Evolutionary conservation across 768 basidiomycete species (phyloP).

Genomic region (Amanita rubescens): DNA sequence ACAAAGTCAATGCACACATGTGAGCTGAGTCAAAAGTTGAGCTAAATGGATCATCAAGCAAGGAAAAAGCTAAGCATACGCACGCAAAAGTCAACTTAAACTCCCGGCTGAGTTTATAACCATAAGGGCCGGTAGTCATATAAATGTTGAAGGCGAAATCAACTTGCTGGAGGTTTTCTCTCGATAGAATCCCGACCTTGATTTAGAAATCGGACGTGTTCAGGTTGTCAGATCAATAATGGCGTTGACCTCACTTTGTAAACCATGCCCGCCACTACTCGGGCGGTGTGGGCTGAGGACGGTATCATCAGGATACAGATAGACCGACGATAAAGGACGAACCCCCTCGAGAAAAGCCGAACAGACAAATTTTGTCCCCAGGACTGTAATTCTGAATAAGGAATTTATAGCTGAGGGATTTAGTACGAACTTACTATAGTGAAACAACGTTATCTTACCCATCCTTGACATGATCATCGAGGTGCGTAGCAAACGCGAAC

Average conservation of each 20-base stretch:
- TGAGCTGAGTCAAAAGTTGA: no score
- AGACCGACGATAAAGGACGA: neutral
- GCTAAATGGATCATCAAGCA: no score
- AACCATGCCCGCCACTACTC: conserved; percentile 26
- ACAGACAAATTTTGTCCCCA: conserved; percentile 23
- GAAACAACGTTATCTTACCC: conserved; percentile 15
- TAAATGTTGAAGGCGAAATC: conserved; percentile 29
- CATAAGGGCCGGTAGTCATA: conserved; percentile 18
- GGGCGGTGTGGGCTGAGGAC: conserved; percentile 16
- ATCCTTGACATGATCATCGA: conserved; percentile 24
- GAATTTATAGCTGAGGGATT: conserved; percentile 14
- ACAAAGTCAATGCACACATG: no score
- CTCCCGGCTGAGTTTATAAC: conserved; percentile 22
- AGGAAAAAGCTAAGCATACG: conserved; percentile 2
- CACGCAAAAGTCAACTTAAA: conserved; percentile 26
- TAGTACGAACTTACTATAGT: neutral
- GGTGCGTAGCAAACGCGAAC: conserved; percentile 16
- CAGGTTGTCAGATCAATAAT: neutral
- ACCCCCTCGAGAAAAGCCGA: conserved; percentile 24
- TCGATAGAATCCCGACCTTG: conserved; percentile 24
- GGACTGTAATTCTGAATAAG: conserved; percentile 19
- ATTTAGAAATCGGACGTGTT: neutral
- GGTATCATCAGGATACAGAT: neutral
- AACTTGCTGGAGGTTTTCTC: conserved; percentile 24
- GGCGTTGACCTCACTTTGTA: conserved; percentile 18